Evolutionary conservation across 106 monocot genomes (phyloP), one percentile per base, ranked within the genome.

Genomic region (Apostasia ramifera): DNA sequence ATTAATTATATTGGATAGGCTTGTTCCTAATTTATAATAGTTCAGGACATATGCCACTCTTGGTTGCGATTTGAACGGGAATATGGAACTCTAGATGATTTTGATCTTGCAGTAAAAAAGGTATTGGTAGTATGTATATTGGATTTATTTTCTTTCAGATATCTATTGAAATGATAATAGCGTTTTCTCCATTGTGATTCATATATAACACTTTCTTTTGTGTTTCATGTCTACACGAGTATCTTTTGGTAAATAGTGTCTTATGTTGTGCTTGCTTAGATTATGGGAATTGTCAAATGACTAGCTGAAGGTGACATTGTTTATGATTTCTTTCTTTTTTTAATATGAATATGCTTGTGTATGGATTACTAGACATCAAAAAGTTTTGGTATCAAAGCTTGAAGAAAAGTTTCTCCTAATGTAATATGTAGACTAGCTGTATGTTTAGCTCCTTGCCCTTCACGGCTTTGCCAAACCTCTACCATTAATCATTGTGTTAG

Each of bases 11-110:
- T 9, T 6, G n/a, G 46, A 51, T 8, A 51, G 7, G 40, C 8
- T 47, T 78, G 58, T 64, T 54, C 69, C 50, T 77, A 67, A 48
- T 8, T 47, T 13, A 3, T 1, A 66, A 52, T 73, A 66, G 56
- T 66, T 78, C 83, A 94, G 94, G 91, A 90, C 42, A 78, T 98
- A 65, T 98, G 98, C 71, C 60, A 88, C 68, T 75, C 87, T 26
- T 98, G 98, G 98, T 63, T 98, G 74, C 89, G 73, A 54, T 98
- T 98, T 77, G 98, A 98, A 86, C 76, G 93, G 67, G 83, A 98
- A 74, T 76, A 80, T 85, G 98, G 98, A 38, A 81, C 87, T 53
- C 66, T 98, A 40, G 87, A 83, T 58, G 98, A 98, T 80, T 81
- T 78, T 59, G 98, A 98, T 76, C 66, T 85, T 80, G 90, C 98